Base-by-base conservation (phyloP, 805 yeast species). In the Zygosaccharomyces pseudorouxii region DNA sequence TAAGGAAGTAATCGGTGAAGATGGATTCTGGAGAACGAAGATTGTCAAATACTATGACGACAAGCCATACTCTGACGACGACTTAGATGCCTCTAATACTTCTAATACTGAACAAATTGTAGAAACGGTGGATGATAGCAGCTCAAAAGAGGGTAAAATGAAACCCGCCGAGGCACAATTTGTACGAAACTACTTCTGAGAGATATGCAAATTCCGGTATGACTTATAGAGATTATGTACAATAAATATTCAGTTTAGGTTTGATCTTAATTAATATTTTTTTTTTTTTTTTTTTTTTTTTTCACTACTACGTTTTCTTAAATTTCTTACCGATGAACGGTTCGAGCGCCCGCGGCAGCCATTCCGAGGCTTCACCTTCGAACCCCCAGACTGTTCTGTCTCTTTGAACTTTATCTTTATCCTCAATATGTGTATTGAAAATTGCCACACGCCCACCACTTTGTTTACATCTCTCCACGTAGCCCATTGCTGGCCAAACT, bases 401-500 rank as follows among this genome's bases (percentile, higher is more conserved):
- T 33, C 70, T 68, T 1, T 77, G 74, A 0, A 67, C 56, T 25
- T 73, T 57, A 8, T 73, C 72, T 10, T 67, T 70, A 20, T 73
- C 73, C 11, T 78, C 82, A 18, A 77, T 74, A 43, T 81, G 89
- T 0, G 83, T 84, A 61, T 89, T 88, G 69, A 89, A 89, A 0
- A 89, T 77, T 1, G 96, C 96, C 16, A 88, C 84, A 53, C 80
- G 80, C 1, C 95, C 96, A 4, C 95, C 95, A 48, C 80, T 80
- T 50, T 72, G 72, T 52, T 71, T 71, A 2, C 87, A 86, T 53
- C 89, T 71, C 52, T 89, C 95, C 20, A 89, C 90, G 63, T 87
- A 89, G 10, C 95, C 87, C 52, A 90, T 89, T 3, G 96, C 96
- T 3, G 97, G 97, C 83, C 95, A 89, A 2, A 86, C 89, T 0